Conservation (phyloP, 2,329 filamentous ascomycete species). For the Parastagonospora nodorum region DNA sequence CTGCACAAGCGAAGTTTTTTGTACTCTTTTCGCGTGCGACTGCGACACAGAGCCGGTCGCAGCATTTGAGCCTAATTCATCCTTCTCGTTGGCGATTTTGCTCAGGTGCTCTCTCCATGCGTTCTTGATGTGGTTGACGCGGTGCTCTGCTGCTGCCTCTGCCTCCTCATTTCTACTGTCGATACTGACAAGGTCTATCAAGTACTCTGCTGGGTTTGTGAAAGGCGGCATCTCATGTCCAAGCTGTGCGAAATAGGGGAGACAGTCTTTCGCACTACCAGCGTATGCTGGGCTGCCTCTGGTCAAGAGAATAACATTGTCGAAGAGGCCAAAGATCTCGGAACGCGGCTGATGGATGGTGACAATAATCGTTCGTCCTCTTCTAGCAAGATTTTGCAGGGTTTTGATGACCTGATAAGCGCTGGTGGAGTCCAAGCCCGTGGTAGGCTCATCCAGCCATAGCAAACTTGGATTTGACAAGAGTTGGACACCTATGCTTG, state of each 20-base stretch:
- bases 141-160: slow-evolving; percentile 62
- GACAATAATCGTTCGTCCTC: slow-evolving; percentile 72
- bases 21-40: slow-evolving; percentile 28
- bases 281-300: slow-evolving; percentile 72
- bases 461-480: slow-evolving; percentile 78
- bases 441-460: slow-evolving; percentile 80
- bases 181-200: slow-evolving; percentile 75
- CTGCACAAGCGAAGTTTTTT: slow-evolving; percentile 62
- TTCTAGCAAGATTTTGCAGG: slow-evolving; percentile 68
- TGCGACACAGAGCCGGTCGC: slow-evolving; percentile 2
- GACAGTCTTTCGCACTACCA: slow-evolving; percentile 61
- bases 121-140: slow-evolving; percentile 65
- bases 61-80: slow-evolving; percentile 1
- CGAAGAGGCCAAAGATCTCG: slow-evolving; percentile 79
- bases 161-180: slow-evolving; percentile 72
- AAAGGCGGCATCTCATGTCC: slow-evolving; percentile 70
- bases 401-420: slow-evolving; percentile 75
- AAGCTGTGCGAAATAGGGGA: slow-evolving; percentile 66
- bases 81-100: slow-evolving; percentile 18
- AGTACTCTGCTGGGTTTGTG: slow-evolving; percentile 77
- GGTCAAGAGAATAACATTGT: slow-evolving; percentile 71
- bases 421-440: slow-evolving; percentile 76
- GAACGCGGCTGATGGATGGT: slow-evolving; percentile 80
- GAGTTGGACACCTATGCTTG: slow-evolving; percentile 78
- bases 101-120: slow-evolving; percentile 58